Evolutionary conservation across 345 rosid species (phyloP).

Genomic region (Lepidium didymum): DNA sequence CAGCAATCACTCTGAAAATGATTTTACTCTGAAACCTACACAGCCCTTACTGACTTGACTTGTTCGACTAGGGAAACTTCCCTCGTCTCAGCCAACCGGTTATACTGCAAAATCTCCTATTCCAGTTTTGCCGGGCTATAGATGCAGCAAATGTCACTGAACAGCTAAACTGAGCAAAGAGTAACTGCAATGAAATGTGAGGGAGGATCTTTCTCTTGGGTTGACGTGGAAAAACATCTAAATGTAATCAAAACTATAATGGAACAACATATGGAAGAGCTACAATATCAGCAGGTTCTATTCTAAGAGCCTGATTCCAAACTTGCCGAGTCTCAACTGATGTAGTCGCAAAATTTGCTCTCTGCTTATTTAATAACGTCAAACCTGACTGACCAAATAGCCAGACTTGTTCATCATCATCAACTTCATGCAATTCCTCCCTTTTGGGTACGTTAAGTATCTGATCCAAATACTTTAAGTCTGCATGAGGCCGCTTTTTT

Average conservation of each 20-base stretch:
- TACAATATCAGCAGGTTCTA: constrained; percentile 52
- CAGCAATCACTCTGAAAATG: constrained; percentile 10
- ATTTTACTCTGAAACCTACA: constrained; percentile 16
- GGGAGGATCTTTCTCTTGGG: constrained; percentile 1
- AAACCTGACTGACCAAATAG: constrained; percentile 30
- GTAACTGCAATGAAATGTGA: neutral
- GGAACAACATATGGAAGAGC: constrained; percentile 82
- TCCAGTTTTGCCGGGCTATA: neutral
- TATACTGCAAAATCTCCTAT: neutral
- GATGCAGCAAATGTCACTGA: neutral
- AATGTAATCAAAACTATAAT: constrained; percentile 36
- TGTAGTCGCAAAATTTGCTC: constrained; percentile 16
- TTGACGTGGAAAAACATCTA: neutral
- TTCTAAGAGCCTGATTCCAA: constrained; percentile 57
- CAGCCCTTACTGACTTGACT: neutral
- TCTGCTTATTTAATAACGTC: constrained; percentile 28
- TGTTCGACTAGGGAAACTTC: neutral
- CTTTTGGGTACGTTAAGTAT: constrained; percentile 49
- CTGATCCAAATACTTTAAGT: constrained; percentile 48
- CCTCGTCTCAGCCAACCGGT: constrained; percentile 2
- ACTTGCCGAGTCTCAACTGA: constrained; percentile 30
- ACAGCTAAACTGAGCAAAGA: neutral
- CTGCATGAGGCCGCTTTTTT: constrained; percentile 63
- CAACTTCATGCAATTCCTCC: constrained; percentile 37
- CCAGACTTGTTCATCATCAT: constrained; percentile 58